phyloP scores from a whole-genome alignment of 495 filamentous ascomycete species.

The Melanomma pulvis-pyrius region DNA sequence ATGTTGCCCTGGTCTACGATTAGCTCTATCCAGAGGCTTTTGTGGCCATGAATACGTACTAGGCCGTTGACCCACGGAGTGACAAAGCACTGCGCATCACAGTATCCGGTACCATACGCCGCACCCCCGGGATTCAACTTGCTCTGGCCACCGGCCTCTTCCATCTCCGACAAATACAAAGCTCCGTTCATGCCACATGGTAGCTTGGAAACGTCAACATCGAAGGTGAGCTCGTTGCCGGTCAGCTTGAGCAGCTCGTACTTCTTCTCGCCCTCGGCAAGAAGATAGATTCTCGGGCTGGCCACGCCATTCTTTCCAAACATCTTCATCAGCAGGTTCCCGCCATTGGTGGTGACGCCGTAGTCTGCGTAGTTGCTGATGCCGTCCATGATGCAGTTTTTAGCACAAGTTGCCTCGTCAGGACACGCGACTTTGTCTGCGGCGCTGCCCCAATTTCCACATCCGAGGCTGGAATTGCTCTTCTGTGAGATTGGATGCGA shows the following conservation, averaged over 20 bases:
- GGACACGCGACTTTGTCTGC: slow-evolving; percentile 35
- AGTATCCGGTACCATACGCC: slow-evolving; percentile 69
- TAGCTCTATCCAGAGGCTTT: not conserved
- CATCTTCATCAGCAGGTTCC: slow-evolving; percentile 35
- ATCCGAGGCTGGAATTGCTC: slow-evolving; percentile 27
- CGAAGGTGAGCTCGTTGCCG: slow-evolving; percentile 63
- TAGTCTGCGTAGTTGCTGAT: slow-evolving; percentile 40
- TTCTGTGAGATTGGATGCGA: slow-evolving; percentile 39
- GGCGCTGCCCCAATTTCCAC: slow-evolving; percentile 36
- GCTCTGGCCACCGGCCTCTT: slow-evolving; percentile 51
- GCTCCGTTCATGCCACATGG: slow-evolving; percentile 72
- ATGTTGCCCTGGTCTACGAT: slow-evolving; percentile 67
- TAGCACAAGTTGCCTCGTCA: slow-evolving; percentile 29
- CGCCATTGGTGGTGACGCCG: slow-evolving; percentile 39
- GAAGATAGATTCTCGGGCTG: slow-evolving; percentile 46
- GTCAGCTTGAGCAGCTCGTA: slow-evolving; percentile 64
- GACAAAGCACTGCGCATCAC: slow-evolving; percentile 66
- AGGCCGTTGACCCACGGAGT: slow-evolving; percentile 58
- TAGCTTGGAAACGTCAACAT: slow-evolving; percentile 65
- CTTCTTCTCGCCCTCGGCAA: slow-evolving; percentile 53
- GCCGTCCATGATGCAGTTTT: slow-evolving; percentile 43
- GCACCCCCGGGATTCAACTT: slow-evolving; percentile 61
- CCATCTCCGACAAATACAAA: slow-evolving; percentile 69
- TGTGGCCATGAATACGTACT: slow-evolving; percentile 40
- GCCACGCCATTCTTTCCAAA: slow-evolving; percentile 31